Conservation (phyloP, 2,329 filamentous ascomycete species). For the Bipolaris sorokiniana region DNA sequence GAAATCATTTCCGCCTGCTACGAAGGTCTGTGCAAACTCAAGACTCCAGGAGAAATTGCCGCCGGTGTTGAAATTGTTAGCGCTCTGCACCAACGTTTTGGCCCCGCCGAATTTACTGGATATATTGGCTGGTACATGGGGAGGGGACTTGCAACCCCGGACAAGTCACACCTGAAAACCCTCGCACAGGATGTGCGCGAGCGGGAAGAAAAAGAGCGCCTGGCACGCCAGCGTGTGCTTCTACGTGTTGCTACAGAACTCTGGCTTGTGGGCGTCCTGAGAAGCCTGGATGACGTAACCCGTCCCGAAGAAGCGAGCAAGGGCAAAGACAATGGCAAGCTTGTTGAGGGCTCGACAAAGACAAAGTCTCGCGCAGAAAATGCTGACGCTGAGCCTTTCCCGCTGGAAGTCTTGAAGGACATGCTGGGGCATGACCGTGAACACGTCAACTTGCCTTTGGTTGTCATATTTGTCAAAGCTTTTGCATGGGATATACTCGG, state of each 20-base stretch:
- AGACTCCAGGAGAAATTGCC: conserved; percentile 88
- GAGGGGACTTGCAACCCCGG: conserved; percentile 87
- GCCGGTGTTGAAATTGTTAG: conserved; percentile 92
- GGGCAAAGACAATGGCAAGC: conserved; percentile 62
- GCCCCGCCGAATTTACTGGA: conserved; percentile 85
- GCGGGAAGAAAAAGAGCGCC: conserved; percentile 92
- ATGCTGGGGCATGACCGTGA: conserved; percentile 92
- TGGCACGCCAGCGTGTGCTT: conserved; percentile 83
- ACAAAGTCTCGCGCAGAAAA: conserved; percentile 65
- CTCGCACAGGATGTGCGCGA: conserved; percentile 83
- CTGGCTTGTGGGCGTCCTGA: conserved; percentile 89
- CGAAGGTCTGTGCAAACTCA: conserved; percentile 90
- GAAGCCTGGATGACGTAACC: conserved; percentile 75
- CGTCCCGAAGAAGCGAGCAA: conserved; percentile 69
- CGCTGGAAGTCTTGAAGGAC: conserved; percentile 96
- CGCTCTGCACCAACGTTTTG: conserved; percentile 94
- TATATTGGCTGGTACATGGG: conserved; percentile 92
- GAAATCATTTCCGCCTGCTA: conserved; percentile 96
- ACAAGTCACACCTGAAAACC: conserved; percentile 81
- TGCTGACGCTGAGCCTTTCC: conserved; percentile 85
- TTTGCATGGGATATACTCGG: conserved; percentile 96
- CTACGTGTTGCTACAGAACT: conserved; percentile 91
- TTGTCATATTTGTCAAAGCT: conserved; percentile 93
- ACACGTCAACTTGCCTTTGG: conserved; percentile 85
- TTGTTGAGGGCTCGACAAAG: conserved; percentile 65